Conservation (phyloP, 306 rosid genomes). For the Dryas alaskensis region DNA sequence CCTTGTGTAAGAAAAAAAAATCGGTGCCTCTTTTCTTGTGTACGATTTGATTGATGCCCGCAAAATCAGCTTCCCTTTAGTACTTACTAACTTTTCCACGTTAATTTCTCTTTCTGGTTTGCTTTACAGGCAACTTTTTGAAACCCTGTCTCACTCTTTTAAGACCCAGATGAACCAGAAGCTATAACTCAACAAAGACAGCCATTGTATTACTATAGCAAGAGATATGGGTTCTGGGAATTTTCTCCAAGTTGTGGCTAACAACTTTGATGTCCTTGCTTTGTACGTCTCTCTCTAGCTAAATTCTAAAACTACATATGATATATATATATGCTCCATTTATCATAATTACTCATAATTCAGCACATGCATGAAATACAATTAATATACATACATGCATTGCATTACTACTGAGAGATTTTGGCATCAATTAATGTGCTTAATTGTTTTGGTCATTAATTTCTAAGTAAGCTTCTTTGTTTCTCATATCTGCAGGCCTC, state of each 20-base stretch:
- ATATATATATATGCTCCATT: no score
- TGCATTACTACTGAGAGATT: not conserved
- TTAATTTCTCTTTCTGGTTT: not conserved
- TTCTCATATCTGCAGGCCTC: slow-evolving; percentile 52
- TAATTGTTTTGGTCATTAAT: not conserved
- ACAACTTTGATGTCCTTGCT: slow-evolving; percentile 90
- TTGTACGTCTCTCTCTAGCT: slow-evolving; percentile 44
- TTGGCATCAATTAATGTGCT: not conserved
- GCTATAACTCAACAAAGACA: not conserved
- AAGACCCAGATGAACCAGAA: not conserved
- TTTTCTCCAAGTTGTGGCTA: slow-evolving; percentile 70
- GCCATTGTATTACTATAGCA: not conserved
- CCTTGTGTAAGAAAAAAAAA: slow-evolving; percentile 2
- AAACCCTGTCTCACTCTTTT: not conserved
- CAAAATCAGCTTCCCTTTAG: slow-evolving; percentile 31
- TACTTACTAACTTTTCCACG: slow-evolving; percentile 23
- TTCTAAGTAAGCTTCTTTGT: not conserved
- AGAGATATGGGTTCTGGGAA: slow-evolving; percentile 14
- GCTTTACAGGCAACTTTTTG: slow-evolving; percentile 9
- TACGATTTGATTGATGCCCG: slow-evolving; percentile 30
- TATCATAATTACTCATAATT: no score
- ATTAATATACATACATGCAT: no score
- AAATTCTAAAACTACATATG: not conserved
- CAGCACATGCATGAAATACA: no score
- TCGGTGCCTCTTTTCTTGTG: slow-evolving; percentile 75